phyloP scores from a whole-genome alignment of 257 asterid genomes.

The Penstemon barbatus region DNA sequence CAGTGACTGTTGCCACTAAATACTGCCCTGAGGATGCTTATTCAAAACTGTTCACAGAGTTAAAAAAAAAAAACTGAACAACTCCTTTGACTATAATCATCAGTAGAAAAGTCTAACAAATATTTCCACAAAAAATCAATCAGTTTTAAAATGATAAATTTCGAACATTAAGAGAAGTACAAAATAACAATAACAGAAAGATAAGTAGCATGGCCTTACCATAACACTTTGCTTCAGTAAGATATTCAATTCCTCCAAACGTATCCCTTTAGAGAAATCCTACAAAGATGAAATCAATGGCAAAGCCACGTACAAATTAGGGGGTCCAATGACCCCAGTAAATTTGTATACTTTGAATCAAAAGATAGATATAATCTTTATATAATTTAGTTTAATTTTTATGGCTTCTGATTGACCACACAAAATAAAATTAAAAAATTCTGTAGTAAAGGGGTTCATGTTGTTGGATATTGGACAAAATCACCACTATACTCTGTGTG shows the following conservation, averaged over 20 bases:
- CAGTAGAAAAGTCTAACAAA: constrained; percentile 18
- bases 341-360: no score
- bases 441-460: no score
- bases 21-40: background rate
- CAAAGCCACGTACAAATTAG: no score
- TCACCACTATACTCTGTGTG: no score
- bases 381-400: no score
- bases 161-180: constrained; percentile 15
- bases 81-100: constrained; percentile 7
- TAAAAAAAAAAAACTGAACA: constrained; percentile 5
- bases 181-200: constrained; percentile 9
- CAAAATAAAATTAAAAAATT: no score
- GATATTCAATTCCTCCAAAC: constrained; percentile 86
- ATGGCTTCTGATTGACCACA: no score
- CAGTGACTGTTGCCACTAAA: background rate
- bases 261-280: constrained; percentile 93
- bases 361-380: no score
- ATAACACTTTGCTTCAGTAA: constrained; percentile 86
- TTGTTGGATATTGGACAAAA: no score
- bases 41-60: constrained; percentile 12
- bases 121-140: constrained; percentile 3
- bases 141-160: background rate
- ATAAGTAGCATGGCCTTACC: constrained; percentile 46
- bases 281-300: constrained; percentile 33
- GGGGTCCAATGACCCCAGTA: no score